Percentiles rank a stretch among this genome's conserved stretches.
phyloP scores from a whole-genome alignment of 2,329 filamentous ascomycete genomes.

The Fusarium xylarioides region DNA sequence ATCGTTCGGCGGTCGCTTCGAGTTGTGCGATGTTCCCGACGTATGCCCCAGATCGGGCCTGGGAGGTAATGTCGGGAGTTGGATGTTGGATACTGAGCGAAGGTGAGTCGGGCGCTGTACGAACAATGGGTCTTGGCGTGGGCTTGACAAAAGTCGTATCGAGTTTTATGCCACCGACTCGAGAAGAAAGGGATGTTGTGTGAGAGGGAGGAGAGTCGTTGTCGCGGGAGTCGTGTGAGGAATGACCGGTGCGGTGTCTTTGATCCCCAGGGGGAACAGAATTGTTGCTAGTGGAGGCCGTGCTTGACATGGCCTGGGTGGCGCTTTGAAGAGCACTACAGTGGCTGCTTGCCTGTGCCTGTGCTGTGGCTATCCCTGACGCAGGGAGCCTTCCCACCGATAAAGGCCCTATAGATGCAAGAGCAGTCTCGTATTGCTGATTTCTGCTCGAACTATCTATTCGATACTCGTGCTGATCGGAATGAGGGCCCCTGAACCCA shows the following conservation, averaged over 20 bases:
- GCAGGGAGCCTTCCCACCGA: conserved; percentile 24
- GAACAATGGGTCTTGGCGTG: conserved; percentile 57
- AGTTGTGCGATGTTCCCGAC: conserved; percentile 75
- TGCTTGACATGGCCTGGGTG: conserved; percentile 33
- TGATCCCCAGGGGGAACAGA: conserved; percentile 39
- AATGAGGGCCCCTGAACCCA: conserved; percentile 36
- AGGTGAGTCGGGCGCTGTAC: conserved; percentile 56
- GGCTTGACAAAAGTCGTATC: conserved; percentile 54
- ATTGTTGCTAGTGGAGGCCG: conserved; percentile 28
- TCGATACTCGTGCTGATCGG: conserved; percentile 24
- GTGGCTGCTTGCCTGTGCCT: conserved; percentile 31
- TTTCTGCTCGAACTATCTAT: conserved; percentile 11
- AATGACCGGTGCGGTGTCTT: conserved; percentile 32
- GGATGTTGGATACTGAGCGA: conserved; percentile 64
- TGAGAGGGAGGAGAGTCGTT: conserved; percentile 23
- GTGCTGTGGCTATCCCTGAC: conserved; percentile 29
- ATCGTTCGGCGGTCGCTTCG: conserved; percentile 77
- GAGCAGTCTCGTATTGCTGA: conserved; percentile 38
- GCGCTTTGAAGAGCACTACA: conserved; percentile 30
- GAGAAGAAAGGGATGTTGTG: conserved; percentile 40
- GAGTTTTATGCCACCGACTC: conserved; percentile 53
- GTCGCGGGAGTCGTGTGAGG: conserved; percentile 27
- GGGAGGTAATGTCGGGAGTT: conserved; percentile 65
- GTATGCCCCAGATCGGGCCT: conserved; percentile 67
- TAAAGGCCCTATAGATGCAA: conserved; percentile 30